Evolutionary conservation across 257 asterid species (phyloP).

Genomic region (Petunia axillaris): DNA sequence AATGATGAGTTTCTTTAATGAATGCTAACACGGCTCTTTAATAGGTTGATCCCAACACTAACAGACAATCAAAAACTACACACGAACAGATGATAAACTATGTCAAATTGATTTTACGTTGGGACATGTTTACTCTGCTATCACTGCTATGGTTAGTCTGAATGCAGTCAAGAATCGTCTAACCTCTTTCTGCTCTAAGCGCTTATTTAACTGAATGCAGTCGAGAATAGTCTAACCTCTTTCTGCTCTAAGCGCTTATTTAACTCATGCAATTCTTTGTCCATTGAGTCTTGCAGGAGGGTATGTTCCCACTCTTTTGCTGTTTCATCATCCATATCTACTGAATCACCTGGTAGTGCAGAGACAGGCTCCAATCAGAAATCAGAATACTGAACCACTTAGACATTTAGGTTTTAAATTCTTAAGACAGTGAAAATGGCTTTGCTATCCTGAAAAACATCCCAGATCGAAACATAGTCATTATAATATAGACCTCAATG

Average conservation of each 20-base stretch:
- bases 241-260: slow-evolving; percentile 86
- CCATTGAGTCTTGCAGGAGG: slow-evolving; percentile 88
- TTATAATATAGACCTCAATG: background rate
- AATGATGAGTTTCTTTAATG: background rate
- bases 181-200: slow-evolving; percentile 55
- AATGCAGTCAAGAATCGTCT: background rate
- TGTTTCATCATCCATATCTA: slow-evolving; percentile 84
- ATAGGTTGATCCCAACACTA: too few relatives aligned
- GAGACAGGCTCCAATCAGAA: slow-evolving; percentile 24
- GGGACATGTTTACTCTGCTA: background rate
- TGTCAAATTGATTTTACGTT: background rate
- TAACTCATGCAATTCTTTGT: slow-evolving; percentile 85
- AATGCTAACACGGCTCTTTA: too few relatives aligned
- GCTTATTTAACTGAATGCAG: too few relatives aligned
- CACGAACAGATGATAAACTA: background rate
- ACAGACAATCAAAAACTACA: too few relatives aligned
- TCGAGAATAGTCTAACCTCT: slow-evolving; percentile 45
- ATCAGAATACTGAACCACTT: slow-evolving; percentile 25
- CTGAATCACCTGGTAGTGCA: slow-evolving; percentile 69
- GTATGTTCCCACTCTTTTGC: slow-evolving; percentile 96
- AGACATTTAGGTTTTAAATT: slow-evolving; percentile 8
- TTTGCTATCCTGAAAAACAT: slow-evolving; percentile 20
- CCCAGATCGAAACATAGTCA: background rate
- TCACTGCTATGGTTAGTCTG: too few relatives aligned
- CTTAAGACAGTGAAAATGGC: slow-evolving; percentile 8